Base-by-base conservation (phyloP, 192 early-diverging fungal genomes). In the Neocallimastix lanati region DNA sequence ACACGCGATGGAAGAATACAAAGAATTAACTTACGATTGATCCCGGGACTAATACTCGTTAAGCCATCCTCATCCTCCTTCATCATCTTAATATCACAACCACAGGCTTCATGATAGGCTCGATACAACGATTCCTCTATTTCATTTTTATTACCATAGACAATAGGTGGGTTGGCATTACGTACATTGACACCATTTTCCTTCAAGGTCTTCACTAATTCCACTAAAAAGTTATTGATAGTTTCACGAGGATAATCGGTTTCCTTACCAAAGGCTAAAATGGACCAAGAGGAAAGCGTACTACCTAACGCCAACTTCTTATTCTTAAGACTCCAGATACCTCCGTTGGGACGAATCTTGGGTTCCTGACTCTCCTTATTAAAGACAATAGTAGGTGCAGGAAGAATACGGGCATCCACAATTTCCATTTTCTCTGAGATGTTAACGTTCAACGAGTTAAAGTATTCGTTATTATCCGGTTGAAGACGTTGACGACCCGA, bases 331-430 rank as follows among this genome's bases (percentile, higher is more conserved):
- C 40, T 50, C 40, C 40, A 50, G 1, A 50, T 50, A 50, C 40
- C 40, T 21, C 40, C 40, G 21, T 50, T 50, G 13, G 40, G 40
- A 50, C 40, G 40, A 21, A 50, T 50, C 14, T 85, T 80, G 78
- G 88, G 88, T 78, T 90, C 88, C 76, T 90, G 88, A 12, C 86
- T 88, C 18, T 87, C 88, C 2, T 87, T 87, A 78, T 90, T 87
- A 80, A 88, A 97, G 2, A 85, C 86, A 81, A 98, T 90, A 13
- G 86, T 91, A 4, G 96, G 96, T 0, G 93, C 83, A 4, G 90
- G 92, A 21, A 96, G 84, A 30, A 96, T 87, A 35, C 94, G 93
- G 76, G 93, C 92, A 50, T 50, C 40, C 4, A 50, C 40, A 1
- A 50, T 15, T 21, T 50, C 40, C 40, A 50, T 50, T 79, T 92